Evolutionary conservation across 2,329 filamentous ascomycete species (phyloP), one percentile per base, ranked within the genome.

Genomic region (Periconia macrospinosa): DNA sequence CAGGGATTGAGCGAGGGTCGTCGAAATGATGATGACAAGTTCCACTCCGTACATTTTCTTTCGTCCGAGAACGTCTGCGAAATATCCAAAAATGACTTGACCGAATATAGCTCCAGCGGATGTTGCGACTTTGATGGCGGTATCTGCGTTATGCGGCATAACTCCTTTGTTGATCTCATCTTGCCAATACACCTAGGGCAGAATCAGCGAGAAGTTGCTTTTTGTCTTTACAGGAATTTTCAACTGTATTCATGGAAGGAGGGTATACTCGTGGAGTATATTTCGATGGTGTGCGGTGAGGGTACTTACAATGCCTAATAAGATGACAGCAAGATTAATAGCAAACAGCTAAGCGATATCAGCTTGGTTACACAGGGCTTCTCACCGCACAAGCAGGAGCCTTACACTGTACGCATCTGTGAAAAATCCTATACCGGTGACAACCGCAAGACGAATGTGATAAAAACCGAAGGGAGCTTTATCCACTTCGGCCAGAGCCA

Each of bases 351-450:
- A 44, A 27, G 17, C 14, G 43, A 41, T 17, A 44, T 54, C 19
- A 54, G 52, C 18, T 18, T 43, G 23, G 20, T 41, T 23, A 23
- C 42, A 44, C 41, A 44, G 18, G 6, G n/a, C 9, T 35, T 13
- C 33, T 37, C 33, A 27, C 5, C 23, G 23, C 19, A 17, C 20
- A n/a, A 14, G 15, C 1, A 17, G n/a, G 15, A 41, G 23, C 33
- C 53, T 15, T 58, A 69, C 65, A 59, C 61, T 66, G 75, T 92
- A 93, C 13, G 89, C 89, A 70, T 93, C 91, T 15, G 90, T 93
- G 76, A 94, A 94, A 84, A 95, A 94, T 63, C 90, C 91, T 57
- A 93, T 88, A 65, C 91, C 90, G 30, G 90, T 90, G 20, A 93
- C 90, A 9, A 90, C 76, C 50, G 90, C 83, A 53, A 90, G 88